Evolutionary conservation across 441 rosid species (phyloP), one percentile per base, ranked within the genome.

Genomic region (Arabidopsis lyrata): DNA sequence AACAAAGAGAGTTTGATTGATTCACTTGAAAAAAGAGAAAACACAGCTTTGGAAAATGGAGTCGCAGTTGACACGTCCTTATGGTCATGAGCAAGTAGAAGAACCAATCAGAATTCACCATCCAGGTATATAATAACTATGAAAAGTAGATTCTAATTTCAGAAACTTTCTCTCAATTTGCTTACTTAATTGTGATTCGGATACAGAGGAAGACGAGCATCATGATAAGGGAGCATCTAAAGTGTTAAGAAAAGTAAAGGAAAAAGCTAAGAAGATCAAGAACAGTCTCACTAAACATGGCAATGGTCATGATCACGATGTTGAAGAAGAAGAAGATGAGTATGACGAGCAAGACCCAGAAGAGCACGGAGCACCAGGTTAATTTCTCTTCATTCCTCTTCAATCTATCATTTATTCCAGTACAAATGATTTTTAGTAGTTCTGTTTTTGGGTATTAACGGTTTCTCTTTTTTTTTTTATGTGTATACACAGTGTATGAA

Each of bases 201-300:
- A 16, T 3, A 88, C 82, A 77, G 91, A 72, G 45, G 89, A 85
- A 80, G 84, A 82, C 48, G 86, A 84, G 58, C 81, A 86, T 45
- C 85, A 80, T 11, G 83, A 80, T 36, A 93, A 81, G 49, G 88
- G 85, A 81, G 81, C 92, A 5, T 42, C 79, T 35, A 75, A 75
- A 50, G 93, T 90, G 66, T n/a, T 95, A 69, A 85, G 76, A 82
- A 90, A 87, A 78, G 92, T 89, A 73, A 95, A 88, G 61, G 92
- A 81, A 4, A 92, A 85, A 80, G 97, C 98, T 4, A 92, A 76
- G 84, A 89, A 87, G 82, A 81, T 95, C 29, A 95, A 86, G 80
- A 84, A 89, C 81, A 81, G 86, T 4, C 78, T 95, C 12, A 80
- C 79, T 5, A 82, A 79, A 59, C 91, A 91, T 36, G 86, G 85